phyloP scores from a whole-genome alignment of 2,329 filamentous ascomycete genomes.

The Magnaporthiopsis rhizophila region DNA sequence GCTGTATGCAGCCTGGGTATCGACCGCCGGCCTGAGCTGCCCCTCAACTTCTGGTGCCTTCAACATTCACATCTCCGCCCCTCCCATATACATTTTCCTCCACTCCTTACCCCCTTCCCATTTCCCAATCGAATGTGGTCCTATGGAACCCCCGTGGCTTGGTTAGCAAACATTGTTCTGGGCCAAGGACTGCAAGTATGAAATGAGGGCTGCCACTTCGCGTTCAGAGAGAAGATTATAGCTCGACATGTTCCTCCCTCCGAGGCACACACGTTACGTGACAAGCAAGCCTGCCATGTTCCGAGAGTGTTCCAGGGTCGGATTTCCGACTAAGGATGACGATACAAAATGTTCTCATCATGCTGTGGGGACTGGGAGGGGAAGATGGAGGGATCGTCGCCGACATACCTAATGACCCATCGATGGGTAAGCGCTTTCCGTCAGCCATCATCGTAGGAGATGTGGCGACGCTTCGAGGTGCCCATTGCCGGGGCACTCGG shows the following conservation, averaged over 20 bases:
- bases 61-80: background rate
- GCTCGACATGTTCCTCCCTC: constrained; percentile 28
- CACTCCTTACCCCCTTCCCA: background rate
- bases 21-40: background rate
- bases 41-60: background rate
- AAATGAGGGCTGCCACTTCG: background rate
- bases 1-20: background rate
- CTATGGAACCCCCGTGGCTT: background rate
- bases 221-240: constrained; percentile 47
- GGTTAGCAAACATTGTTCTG: background rate
- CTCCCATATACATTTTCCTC: background rate
- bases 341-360: constrained; percentile 81
- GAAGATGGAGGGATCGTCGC: background rate
- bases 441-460: constrained; percentile 37
- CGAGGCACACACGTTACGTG: background rate
- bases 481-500: constrained; percentile 15
- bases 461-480: constrained; percentile 32
- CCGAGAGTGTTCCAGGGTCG: constrained; percentile 12
- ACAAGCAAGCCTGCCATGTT: constrained; percentile 5
- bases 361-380: constrained; percentile 21
- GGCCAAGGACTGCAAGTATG: background rate
- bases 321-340: constrained; percentile 93
- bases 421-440: background rate
- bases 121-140: too few relatives aligned
- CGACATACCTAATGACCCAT: constrained; percentile 3